Evolutionary conservation across 2,329 filamentous ascomycete species (phyloP), one percentile per base, ranked within the genome.

Genomic region (Hymenotorrendiella dingleyae): DNA sequence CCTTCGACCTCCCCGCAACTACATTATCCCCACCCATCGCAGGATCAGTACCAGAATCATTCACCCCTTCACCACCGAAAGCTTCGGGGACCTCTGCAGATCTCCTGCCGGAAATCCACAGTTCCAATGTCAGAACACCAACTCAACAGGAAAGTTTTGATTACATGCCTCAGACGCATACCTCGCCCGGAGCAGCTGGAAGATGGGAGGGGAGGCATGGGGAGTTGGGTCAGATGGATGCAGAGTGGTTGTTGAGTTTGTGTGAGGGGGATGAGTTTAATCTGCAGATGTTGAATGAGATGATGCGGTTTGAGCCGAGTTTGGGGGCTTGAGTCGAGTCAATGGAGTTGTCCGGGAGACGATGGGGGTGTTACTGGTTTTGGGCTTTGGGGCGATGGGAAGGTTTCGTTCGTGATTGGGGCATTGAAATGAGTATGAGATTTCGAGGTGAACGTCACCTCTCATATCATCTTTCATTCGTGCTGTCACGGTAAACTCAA

Each of bases 141-240:
- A n/a, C 36, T 5, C 41, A 43, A 10, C 21, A 29, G 20, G 48
- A 46, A 34, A 26, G 29, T 5, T 46, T 43, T 42, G 40, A 36
- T 1, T 51, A 52, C 24, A 43, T 52, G 42, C 47, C 49, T 20
- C 45, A 50, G 19, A 17, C 47, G 1, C 40, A 50, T 8, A 40
- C 37, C 7, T 50, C 42, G 33, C 43, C 46, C 39, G 41, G 39
- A 9, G 43, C 42, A 10, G 44, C 44, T 14, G 46, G 48, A 2
- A 24, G 52, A n/a, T 51, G 49, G 45, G 52, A 56, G 35, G 54
- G 53, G 2, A 41, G 53, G 17, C 43, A 50, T 36, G 52, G 52
- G 17, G 54, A 56, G 39, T 16, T 56, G 45, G 54, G 53, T 17
- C 51, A 55, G 41, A 54, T 55, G 51, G 53, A 55, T 46, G 46